Conservation (phyloP, 768 basidiomycete genomes). For the Dioszegia aurantiaca region DNA sequence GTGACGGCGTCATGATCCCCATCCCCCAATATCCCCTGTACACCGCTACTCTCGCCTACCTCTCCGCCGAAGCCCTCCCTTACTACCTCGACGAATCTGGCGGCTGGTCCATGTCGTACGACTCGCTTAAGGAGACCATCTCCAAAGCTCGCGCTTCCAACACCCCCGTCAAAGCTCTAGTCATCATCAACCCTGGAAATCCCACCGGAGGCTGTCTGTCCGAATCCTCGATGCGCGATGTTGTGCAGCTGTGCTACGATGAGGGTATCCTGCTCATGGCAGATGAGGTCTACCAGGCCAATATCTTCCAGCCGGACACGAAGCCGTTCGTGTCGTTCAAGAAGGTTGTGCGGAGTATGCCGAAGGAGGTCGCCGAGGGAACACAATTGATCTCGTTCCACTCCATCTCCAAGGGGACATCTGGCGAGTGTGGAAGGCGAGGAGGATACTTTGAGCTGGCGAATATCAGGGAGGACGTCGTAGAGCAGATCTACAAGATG, state of each 20-base stretch:
- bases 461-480: constrained; percentile 72
- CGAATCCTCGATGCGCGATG: constrained; percentile 64
- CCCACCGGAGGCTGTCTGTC: constrained; percentile 86
- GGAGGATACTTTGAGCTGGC: constrained; percentile 94
- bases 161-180: constrained; percentile 72
- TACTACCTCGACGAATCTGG: constrained; percentile 82
- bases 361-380: constrained; percentile 58
- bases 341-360: constrained; percentile 67
- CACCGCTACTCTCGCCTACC: constrained; percentile 87
- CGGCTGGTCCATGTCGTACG: constrained; percentile 76
- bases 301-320: constrained; percentile 66
- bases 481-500: constrained; percentile 94
- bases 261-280: constrained; percentile 84
- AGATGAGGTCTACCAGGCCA: constrained; percentile 97
- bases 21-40: constrained; percentile 99
- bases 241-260: constrained; percentile 81
- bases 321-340: constrained; percentile 93
- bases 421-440: constrained; percentile 93
- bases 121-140: constrained; percentile 66
- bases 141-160: constrained; percentile 61
- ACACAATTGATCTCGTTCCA: constrained; percentile 92
- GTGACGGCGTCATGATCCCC: constrained; percentile 63
- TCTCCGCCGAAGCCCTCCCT: constrained; percentile 72
- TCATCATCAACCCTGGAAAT: constrained; percentile 98
- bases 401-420: constrained; percentile 93